Conservation (phyloP, 2,329 filamentous ascomycete species). For the Fusarium sterilihyphosum region DNA sequence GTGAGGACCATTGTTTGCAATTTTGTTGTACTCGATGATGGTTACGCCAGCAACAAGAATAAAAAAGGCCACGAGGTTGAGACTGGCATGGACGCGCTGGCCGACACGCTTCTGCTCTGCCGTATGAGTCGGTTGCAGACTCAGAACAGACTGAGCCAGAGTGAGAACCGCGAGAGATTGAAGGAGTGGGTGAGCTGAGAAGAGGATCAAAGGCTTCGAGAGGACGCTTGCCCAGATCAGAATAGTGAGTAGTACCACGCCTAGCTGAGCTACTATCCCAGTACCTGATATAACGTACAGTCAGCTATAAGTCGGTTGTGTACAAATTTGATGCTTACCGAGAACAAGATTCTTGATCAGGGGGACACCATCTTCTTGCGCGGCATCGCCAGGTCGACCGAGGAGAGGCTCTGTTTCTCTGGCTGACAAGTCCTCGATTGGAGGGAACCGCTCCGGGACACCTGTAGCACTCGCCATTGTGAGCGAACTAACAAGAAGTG, state of each 20-base stretch:
- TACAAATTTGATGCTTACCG: slow-evolving; percentile 61
- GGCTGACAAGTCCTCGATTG: slow-evolving; percentile 39
- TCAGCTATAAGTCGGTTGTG: background rate
- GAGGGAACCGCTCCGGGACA: slow-evolving; percentile 63
- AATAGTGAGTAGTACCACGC: slow-evolving; percentile 77
- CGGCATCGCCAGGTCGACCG: slow-evolving; percentile 73
- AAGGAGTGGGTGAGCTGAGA: slow-evolving; percentile 87
- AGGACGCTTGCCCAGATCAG: slow-evolving; percentile 84
- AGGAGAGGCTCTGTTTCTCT: slow-evolving; percentile 57
- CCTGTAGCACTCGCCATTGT: slow-evolving; percentile 76
- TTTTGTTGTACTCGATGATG: slow-evolving; percentile 87
- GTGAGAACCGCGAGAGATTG: slow-evolving; percentile 75
- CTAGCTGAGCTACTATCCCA: slow-evolving; percentile 81
- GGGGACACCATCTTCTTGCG: slow-evolving; percentile 71
- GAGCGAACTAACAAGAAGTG: background rate
- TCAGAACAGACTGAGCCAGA: slow-evolving; percentile 80
- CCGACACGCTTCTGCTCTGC: slow-evolving; percentile 74
- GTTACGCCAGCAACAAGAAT: slow-evolving; percentile 71
- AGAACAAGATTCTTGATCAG: slow-evolving; percentile 78
- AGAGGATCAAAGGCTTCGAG: slow-evolving; percentile 76
- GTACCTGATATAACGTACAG: slow-evolving; percentile 68
- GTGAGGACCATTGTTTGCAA: slow-evolving; percentile 71
- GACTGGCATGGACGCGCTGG: slow-evolving; percentile 70
- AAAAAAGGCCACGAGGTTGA: slow-evolving; percentile 74
- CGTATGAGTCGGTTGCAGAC: slow-evolving; percentile 88